Evolutionary conservation across 73 alveolate genomes (phyloP).

Genomic region (Diophrys sp.): DNA sequence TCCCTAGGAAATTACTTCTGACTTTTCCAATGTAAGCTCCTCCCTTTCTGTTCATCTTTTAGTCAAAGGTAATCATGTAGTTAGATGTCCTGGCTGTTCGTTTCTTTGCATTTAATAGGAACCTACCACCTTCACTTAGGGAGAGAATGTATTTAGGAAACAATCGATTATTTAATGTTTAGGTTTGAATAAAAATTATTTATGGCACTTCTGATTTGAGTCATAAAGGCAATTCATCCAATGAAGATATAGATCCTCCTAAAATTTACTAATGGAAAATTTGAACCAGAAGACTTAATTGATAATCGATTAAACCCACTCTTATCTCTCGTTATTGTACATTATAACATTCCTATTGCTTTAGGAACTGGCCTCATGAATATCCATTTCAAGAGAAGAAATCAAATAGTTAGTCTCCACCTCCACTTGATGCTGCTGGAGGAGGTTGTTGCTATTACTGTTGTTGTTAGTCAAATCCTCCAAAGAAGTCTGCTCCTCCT

Average conservation of each 20-base stretch:
- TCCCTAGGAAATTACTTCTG: constrained; percentile 88
- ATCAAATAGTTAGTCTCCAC: constrained; percentile 1
- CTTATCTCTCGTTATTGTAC: constrained; percentile 67
- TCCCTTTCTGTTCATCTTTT: constrained; percentile 55
- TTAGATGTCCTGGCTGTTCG: constrained; percentile 73
- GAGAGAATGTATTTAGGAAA: constrained; percentile 81
- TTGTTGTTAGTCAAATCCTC: too few relatives aligned
- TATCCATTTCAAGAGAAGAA: too few relatives aligned
- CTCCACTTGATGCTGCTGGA: not conserved
- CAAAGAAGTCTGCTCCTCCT: too few relatives aligned
- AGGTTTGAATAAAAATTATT: too few relatives aligned
- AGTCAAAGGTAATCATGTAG: constrained; percentile 72
- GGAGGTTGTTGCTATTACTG: too few relatives aligned
- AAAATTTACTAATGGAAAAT: too few relatives aligned
- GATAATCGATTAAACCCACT: constrained; percentile 62
- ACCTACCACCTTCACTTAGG: constrained; percentile 75
- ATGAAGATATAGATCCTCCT: too few relatives aligned
- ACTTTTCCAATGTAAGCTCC: constrained; percentile 76
- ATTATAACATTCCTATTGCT: constrained; percentile 38
- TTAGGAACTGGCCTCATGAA: constrained; percentile 26
- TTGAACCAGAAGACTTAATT: too few relatives aligned
- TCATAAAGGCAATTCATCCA: too few relatives aligned
- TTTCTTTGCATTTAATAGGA: constrained; percentile 84
- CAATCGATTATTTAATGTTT: too few relatives aligned
- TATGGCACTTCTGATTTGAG: too few relatives aligned